Conservation (phyloP, 352 stramenopile genomes). For the Phytophthora tubulina region DNA sequence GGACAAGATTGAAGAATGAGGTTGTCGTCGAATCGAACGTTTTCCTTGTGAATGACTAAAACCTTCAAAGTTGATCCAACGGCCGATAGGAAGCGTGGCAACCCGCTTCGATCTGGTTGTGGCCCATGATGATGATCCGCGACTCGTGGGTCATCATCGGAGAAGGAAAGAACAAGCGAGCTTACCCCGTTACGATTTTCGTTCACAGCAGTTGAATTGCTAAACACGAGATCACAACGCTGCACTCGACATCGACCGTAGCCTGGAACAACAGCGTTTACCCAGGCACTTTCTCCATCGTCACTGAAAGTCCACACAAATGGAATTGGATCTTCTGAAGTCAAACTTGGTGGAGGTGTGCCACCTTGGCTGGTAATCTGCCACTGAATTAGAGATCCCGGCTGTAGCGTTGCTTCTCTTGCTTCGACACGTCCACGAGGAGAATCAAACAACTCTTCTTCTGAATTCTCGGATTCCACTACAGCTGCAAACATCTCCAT, state of each 20-base stretch:
- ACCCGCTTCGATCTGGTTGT: not conserved
- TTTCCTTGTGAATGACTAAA: not conserved
- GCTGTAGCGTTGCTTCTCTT: not conserved
- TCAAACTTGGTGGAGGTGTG: not conserved
- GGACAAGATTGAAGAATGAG: not conserved
- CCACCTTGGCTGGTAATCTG: not conserved
- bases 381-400: not conserved
- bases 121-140: no score
- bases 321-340: not conserved
- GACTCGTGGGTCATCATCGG: no score
- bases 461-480: not conserved
- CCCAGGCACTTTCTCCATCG: conserved; percentile 1
- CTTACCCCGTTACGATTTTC: not conserved
- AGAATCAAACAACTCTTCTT: conserved; percentile 7
- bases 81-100: not conserved
- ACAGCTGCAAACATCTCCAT: conserved; percentile 2
- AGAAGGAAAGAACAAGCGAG: not conserved
- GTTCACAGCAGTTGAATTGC: not conserved
- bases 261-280: conserved; percentile 5
- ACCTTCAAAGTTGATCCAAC: not conserved
- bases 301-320: conserved; percentile 6
- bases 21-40: not conserved
- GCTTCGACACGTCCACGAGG: not conserved
- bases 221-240: not conserved
- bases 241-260: not conserved